Base-by-base conservation (phyloP, 1,284 basidiomycete species). In the Sanghuangporus sanghuang region DNA sequence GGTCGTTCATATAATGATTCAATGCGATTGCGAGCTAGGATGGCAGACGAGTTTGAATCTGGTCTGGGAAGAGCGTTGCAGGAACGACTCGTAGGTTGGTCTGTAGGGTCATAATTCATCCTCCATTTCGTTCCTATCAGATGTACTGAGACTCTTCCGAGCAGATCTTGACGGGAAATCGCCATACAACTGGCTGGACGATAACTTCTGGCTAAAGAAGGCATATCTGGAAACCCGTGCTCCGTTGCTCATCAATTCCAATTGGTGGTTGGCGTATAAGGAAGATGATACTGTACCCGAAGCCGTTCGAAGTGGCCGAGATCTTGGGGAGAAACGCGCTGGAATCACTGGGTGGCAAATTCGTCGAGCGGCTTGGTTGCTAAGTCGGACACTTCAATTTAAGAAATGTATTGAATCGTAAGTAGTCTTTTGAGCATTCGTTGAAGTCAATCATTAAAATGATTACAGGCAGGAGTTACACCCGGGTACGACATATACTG, bases 251-350 rank as follows among this genome's bases (percentile, higher is more conserved):
- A 77, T 99, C 71, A 93, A 98, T 76, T 96, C 95, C 8, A 98
- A 98, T 73, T 98, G 96, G 96, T 98, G 96, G 96, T 80, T 98
- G 52, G 82, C 93, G n/a, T 92, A 96, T 72, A 75, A 78, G 49
- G 83, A 92, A 66, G 88, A 91, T 67, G 70, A 76, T 1, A 76
- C 71, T 27, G 77, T 90, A 18, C 85, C 86, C 1, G 23, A 50
- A 69, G 72, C 8, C 70, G 75, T 12, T 80, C 81, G 1, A 73
- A 81, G 27, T 72, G 71, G 1, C 76, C 68, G 67, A 44, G 73
- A 67, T 72, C 73, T 65, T 66, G 71, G 68, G 68, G 74, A 35
- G 71, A 75, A 66, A 73, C 72, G 36, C 64, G 75, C 78, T 65
- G 83, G 85, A 35, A 84, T 89, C 62, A 90, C 86, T 0, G 78